Evolutionary conservation across 2,329 filamentous ascomycete species (phyloP).

Genomic region (Pyricularia grisea): DNA sequence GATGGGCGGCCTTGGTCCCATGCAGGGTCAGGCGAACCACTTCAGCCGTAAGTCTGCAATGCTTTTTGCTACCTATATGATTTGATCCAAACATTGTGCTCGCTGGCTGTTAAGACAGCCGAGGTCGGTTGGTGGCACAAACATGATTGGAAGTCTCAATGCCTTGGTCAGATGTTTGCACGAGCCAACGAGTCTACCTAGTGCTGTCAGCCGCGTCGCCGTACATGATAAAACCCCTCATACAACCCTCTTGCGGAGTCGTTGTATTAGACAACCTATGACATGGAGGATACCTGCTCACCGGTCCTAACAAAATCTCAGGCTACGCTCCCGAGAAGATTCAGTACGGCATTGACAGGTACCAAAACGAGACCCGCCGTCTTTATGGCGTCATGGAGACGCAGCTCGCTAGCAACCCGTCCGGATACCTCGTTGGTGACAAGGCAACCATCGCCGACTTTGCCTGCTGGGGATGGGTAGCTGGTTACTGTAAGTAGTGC

Average conservation of each 20-base stretch:
- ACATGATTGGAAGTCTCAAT: not conserved
- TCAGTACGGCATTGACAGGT: slow-evolving; percentile 72
- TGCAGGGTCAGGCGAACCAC: slow-evolving; percentile 80
- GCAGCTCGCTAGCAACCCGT: slow-evolving; percentile 49
- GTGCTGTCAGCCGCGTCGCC: not conserved
- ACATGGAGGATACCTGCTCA: not conserved
- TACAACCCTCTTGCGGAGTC: not conserved
- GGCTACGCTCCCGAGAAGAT: slow-evolving; percentile 75
- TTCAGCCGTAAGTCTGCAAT: slow-evolving; percentile 48
- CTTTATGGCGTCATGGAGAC: slow-evolving; percentile 71
- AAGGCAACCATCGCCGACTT: slow-evolving; percentile 71
- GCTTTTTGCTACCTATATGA: not conserved
- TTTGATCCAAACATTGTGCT: not conserved
- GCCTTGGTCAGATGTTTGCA: not conserved
- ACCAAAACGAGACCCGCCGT: slow-evolving; percentile 74
- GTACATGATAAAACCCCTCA: not conserved
- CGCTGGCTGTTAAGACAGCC: not conserved
- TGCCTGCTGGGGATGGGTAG: slow-evolving; percentile 70
- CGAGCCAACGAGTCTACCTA: not conserved
- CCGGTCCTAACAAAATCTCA: slow-evolving; percentile 12
- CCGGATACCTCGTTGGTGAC: slow-evolving; percentile 56
- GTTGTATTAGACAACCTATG: not conserved
- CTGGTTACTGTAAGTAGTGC: slow-evolving; percentile 31
- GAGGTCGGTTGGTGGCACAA: not conserved
- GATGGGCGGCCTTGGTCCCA: slow-evolving; percentile 72